phyloP scores from a whole-genome alignment of 2,329 filamentous ascomycete species.

The Ceratocystis papillata region DNA sequence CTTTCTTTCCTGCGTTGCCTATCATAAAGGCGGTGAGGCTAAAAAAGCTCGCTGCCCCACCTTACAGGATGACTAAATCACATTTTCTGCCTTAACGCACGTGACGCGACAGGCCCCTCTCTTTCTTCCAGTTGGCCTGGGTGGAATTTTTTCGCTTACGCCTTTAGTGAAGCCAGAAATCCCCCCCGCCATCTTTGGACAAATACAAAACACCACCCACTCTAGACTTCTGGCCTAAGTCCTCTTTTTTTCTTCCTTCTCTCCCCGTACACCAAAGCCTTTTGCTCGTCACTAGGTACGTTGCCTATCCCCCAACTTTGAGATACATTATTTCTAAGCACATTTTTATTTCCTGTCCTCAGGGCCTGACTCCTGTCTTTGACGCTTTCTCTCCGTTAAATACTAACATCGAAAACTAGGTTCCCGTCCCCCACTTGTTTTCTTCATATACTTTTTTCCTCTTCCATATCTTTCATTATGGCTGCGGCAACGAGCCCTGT shows the following conservation, averaged over 20 bases:
- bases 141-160: constrained; percentile 24
- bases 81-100: constrained; percentile 20
- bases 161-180: constrained; percentile 20
- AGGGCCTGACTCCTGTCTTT: too few species aligned
- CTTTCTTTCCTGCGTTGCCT: constrained; percentile 2
- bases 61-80: constrained; percentile 22
- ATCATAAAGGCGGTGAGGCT: constrained; percentile 14
- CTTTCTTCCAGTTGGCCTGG: constrained; percentile 16
- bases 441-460: constrained; percentile 32
- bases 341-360: not conserved
- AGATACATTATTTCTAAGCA: constrained; percentile 1
- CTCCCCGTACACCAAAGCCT: constrained; percentile 21
- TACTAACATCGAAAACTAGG: constrained; percentile 23
- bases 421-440: constrained; percentile 37
- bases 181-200: constrained; percentile 24
- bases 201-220: constrained; percentile 25
- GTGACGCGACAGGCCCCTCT: constrained; percentile 21
- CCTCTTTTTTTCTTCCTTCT: constrained; percentile 23
- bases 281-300: constrained; percentile 23
- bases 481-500: constrained; percentile 45
- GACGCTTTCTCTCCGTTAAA: not conserved
- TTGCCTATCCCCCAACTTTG: not conserved
- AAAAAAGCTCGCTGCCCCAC: constrained; percentile 15
- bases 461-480: constrained; percentile 21
- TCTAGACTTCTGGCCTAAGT: constrained; percentile 23